phyloP scores from a whole-genome alignment of 129 eudicot genomes.

The Pittosporum tobira region DNA sequence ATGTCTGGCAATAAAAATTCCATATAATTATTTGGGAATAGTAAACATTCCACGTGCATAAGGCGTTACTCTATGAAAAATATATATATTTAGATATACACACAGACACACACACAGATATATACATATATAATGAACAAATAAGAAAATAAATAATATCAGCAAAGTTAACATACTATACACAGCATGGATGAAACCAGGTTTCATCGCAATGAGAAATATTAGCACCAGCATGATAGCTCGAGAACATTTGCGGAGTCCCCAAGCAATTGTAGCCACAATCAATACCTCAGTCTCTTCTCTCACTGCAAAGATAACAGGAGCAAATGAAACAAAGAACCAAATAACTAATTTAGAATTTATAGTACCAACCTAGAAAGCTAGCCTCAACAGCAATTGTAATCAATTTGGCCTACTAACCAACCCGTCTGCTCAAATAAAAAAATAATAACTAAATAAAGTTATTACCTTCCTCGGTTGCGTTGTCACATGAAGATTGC shows the following conservation, averaged over 20 bases:
- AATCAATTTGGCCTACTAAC: not conserved
- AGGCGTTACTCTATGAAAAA: not conserved
- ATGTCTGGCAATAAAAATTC: not conserved
- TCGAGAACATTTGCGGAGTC: constrained; percentile 77
- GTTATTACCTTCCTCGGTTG: constrained; percentile 55
- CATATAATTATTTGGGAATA: not conserved
- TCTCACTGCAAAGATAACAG: constrained; percentile 37
- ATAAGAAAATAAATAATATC: constrained; percentile 1
- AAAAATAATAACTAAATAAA: constrained; percentile 1
- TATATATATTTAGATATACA: no score
- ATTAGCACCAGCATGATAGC: constrained; percentile 76
- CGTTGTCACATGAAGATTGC: constrained; percentile 35
- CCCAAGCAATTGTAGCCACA: constrained; percentile 98
- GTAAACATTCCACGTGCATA: not conserved
- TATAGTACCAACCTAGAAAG: no score
- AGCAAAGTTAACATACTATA: constrained; percentile 53
- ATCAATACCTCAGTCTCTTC: constrained; percentile 87
- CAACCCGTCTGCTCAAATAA: no score
- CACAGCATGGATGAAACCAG: constrained; percentile 92
- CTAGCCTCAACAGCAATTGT: not conserved
- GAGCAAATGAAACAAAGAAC: not conserved
- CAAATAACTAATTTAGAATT: not conserved
- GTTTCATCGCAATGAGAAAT: constrained; percentile 86
- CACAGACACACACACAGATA: no score
- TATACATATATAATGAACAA: no score